phyloP scores from a whole-genome alignment of 805 yeast genomes.

The Cyberlindnera mississippiensis region DNA sequence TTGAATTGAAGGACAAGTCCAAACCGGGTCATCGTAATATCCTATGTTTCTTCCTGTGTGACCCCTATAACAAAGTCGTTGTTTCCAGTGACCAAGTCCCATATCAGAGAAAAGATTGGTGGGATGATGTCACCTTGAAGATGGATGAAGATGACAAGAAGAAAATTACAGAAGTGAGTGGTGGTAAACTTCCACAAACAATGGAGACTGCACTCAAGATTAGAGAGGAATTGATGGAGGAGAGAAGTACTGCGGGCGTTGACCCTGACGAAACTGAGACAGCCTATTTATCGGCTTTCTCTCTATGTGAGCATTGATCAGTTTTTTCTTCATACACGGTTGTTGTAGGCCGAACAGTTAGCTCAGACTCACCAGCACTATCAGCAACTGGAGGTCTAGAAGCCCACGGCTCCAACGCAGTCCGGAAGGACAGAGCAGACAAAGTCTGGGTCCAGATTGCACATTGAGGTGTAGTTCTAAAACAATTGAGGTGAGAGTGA shows the following conservation, averaged over 20 bases:
- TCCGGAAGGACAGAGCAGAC: conserved; percentile 5
- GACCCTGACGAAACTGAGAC: conserved; percentile 2
- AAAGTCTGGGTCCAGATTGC: conserved; percentile 4
- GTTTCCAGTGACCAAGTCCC: conserved; percentile 1
- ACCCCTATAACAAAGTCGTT: conserved; percentile 7
- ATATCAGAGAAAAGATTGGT: conserved; percentile 6
- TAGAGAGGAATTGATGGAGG: conserved; percentile 8
- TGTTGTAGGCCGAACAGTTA: too few relatives aligned
- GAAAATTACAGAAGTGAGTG: not conserved
- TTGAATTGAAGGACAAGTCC: conserved; percentile 8
- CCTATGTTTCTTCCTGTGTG: conserved; percentile 10
- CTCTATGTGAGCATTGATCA: conserved; percentile 9
- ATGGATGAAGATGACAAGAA: conserved; percentile 1
- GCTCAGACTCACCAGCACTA: not conserved
- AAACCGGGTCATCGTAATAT: conserved; percentile 9
- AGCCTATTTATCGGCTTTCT: conserved; percentile 1
- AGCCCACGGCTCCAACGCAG: conserved; percentile 6
- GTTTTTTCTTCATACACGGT: too few relatives aligned
- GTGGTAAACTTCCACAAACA: conserved; percentile 4
- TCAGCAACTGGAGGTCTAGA: not conserved
- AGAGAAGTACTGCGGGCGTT: conserved; percentile 1
- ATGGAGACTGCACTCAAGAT: conserved; percentile 2
- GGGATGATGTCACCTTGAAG: conserved; percentile 3
- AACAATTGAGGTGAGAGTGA: conserved; percentile 2
- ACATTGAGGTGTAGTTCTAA: conserved; percentile 7